Conservation (phyloP, 345 rosid species). For the Pistacia integerrima region DNA sequence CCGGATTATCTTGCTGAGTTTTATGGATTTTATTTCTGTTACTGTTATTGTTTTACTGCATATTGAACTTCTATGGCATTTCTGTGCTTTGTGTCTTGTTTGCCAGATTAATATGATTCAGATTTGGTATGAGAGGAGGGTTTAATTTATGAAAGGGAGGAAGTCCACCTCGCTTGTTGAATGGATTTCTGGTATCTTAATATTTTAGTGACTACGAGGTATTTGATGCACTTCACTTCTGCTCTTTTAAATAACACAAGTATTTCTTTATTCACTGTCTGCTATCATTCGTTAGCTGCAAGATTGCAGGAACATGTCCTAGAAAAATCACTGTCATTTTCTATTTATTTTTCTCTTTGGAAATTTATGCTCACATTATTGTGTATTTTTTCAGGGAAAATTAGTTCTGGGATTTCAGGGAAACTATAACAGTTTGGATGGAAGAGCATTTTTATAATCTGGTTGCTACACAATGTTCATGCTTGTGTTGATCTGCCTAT, state of each 20-base stretch:
- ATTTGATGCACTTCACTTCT: conserved; percentile 8
- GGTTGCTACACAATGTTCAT: neutral
- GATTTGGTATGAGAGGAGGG: conserved; percentile 20
- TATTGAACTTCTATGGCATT: conserved; percentile 4
- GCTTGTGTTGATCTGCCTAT: neutral
- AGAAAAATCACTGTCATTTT: too few relatives aligned
- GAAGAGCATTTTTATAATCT: neutral
- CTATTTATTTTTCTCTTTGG: neutral
- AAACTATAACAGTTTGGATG: neutral
- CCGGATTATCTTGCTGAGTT: conserved; percentile 20
- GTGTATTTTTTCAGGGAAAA: neutral
- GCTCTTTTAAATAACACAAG: conserved; percentile 2
- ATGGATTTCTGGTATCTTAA: conserved; percentile 15
- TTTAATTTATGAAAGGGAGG: conserved; percentile 15
- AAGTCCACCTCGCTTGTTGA: neutral
- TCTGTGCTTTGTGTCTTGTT: conserved; percentile 12
- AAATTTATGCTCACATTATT: neutral
- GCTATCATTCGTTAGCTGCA: neutral
- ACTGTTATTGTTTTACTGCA: conserved; percentile 4
- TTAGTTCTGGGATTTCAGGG: too few relatives aligned
- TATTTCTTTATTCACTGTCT: too few relatives aligned
- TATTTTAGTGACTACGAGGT: conserved; percentile 27
- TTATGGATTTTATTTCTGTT: conserved; percentile 18
- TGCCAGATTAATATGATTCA: conserved; percentile 23
- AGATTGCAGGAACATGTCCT: neutral